These are phyloP conservation scores for Phytophthora litchii DNA, from an alignment of 352 stramenopile species.

Conservation along the genomic window DNA sequence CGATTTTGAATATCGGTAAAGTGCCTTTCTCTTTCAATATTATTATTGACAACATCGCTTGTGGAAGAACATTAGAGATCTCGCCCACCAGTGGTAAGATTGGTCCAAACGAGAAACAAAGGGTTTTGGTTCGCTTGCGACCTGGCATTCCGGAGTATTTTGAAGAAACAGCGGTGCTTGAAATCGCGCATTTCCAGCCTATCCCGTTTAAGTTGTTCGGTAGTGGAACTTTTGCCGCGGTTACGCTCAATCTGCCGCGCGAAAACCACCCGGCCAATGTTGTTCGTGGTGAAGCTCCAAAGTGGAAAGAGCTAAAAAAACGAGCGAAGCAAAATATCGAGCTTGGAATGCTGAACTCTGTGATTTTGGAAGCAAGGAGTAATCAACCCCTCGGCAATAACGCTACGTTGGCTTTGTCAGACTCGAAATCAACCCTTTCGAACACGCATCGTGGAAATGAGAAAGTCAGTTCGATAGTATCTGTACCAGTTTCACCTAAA, in stretches of 20 bases:
- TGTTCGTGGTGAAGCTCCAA: constrained; percentile 59
- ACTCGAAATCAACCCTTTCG: constrained; percentile 68
- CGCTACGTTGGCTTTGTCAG: constrained; percentile 26
- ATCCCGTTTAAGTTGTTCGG: constrained; percentile 91
- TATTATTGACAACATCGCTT: constrained; percentile 41
- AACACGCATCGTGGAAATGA: constrained; percentile 39
- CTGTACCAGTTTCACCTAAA: constrained; percentile 31
- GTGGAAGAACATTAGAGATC: constrained; percentile 71
- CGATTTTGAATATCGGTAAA: constrained; percentile 92
- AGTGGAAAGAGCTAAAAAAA: constrained; percentile 82
- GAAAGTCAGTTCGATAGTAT: constrained; percentile 37
- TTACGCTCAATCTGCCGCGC: constrained; percentile 90
- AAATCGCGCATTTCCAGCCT: constrained; percentile 95
- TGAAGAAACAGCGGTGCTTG: constrained; percentile 88
- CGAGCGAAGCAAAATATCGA: constrained; percentile 51
- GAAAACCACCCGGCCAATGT: constrained; percentile 64
- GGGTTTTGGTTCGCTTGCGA: constrained; percentile 84
- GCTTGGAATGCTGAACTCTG: constrained; percentile 24
- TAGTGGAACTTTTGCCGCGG: constrained; percentile 89
- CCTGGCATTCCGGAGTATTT: constrained; percentile 90
- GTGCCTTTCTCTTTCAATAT: constrained; percentile 91
- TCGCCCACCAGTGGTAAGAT: constrained; percentile 85
- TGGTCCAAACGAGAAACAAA: constrained; percentile 88
- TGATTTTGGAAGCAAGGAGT: constrained; percentile 17
- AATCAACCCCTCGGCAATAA: constrained; percentile 16